Base-by-base conservation (phyloP, 306 rosid species). In the Quercus bicolor region DNA sequence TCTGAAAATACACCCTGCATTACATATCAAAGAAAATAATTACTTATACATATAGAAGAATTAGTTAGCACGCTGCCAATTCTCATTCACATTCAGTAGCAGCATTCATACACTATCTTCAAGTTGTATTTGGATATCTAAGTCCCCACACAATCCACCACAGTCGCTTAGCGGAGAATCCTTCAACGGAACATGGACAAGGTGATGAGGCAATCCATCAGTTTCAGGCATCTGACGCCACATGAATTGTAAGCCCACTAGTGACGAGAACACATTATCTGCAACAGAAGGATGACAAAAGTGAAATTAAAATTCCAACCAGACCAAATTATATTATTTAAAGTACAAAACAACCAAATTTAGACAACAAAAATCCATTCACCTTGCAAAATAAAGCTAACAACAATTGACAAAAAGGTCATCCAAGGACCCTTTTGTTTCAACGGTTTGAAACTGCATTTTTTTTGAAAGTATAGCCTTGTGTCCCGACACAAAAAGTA, bases 1-100 rank as follows among this genome's bases (percentile, higher is more conserved):
- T 94, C 98, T 6, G 98, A 91, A 87, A 87, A 94, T 75, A 91
- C 97, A 73, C 98, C 98, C 98, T 94, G 93, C 89, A 89, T 79
- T 54, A 81, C 56, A 84, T 64, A 79, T 26, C 48, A 78, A 80
- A 77, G 59, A 57, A 61, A 82, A 75, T 54, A 69, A 71, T 84
- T 56, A 52, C 56, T 79, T 54, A 28, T 28, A 68, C 70, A 70
- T 43, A 62, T 60, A 81, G 34, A 51, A 81, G 74, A 43, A 70
- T 72, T 75, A 57, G 74, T 52, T 40, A 79, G 19, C 56, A 78
- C 1, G 23, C 56, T 56, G 79, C 59, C 66, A 69, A 52, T 78
- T 73, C 79, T 69, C 59, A 78, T 86, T 87, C 76, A 77, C 74
- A 83, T 45, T 72, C 37, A 75, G 75, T 68, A 72, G 85, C 72